A percentile compares a stretch with the other conserved stretches of the same genome.
Conservation (phyloP, 1,284 basidiomycete species). For the Golubevia sp. region DNA sequence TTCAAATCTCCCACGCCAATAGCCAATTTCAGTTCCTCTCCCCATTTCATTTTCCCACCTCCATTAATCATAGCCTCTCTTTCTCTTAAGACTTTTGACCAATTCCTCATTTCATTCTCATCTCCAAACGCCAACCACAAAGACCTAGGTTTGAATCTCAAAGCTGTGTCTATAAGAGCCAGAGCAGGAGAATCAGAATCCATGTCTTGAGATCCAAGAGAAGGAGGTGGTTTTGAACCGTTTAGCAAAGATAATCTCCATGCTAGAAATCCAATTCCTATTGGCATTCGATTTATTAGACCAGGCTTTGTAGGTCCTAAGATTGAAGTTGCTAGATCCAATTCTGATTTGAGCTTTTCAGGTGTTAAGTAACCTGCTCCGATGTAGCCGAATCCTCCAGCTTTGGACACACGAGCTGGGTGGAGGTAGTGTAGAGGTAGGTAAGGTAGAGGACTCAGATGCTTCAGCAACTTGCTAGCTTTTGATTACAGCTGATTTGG, state of each 20-base stretch:
- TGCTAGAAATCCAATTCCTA: constrained; percentile 50
- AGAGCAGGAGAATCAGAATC: constrained; percentile 10
- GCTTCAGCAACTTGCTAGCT: too few relatives aligned
- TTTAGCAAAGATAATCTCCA: constrained; percentile 40
- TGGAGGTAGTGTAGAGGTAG: too few relatives aligned
- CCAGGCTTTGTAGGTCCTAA: background rate
- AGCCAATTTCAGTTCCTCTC: constrained; percentile 30
- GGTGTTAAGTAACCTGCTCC: constrained; percentile 46
- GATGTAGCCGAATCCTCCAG: constrained; percentile 54
- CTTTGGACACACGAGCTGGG: constrained; percentile 21
- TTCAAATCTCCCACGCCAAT: constrained; percentile 36
- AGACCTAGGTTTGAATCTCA: constrained; percentile 29
- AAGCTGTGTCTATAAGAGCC: constrained; percentile 27
- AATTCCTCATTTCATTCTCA: constrained; percentile 22
- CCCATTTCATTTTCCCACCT: constrained; percentile 12
- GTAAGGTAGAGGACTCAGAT: too few relatives aligned
- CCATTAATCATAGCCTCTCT: constrained; percentile 24
- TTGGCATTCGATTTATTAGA: constrained; percentile 15
- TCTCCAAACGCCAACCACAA: constrained; percentile 54
- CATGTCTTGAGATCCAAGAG: constrained; percentile 3
- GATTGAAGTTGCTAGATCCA: constrained; percentile 14
- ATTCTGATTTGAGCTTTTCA: constrained; percentile 21
- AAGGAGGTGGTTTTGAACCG: constrained; percentile 16
- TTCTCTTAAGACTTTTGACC: constrained; percentile 25
- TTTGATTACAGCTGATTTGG: too few relatives aligned